These are phyloP conservation scores for Talaromyces pinophilus DNA, from an alignment of 2,329 filamentous ascomycete species.

Conservation along the genomic window DNA sequence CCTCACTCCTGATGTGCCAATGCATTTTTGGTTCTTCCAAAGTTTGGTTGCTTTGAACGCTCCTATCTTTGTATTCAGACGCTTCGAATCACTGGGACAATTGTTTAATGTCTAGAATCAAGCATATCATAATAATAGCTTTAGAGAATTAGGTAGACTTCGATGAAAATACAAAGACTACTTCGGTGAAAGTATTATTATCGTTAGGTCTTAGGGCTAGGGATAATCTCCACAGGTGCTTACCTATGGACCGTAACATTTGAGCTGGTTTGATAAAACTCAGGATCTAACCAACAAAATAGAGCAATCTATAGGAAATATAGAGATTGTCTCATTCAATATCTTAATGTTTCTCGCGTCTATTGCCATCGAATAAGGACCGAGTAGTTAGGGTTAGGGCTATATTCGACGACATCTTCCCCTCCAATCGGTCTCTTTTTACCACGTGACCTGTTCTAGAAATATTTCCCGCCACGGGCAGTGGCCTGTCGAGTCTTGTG, in stretches of 20 bases:
- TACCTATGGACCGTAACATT: neutral
- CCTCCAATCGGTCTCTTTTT: neutral
- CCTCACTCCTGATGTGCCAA: neutral
- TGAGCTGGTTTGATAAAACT: neutral
- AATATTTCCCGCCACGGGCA: conserved; percentile 5
- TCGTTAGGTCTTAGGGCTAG: neutral
- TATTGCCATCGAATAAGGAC: neutral
- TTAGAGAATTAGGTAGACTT: neutral
- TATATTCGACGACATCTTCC: neutral
- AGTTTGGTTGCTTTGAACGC: neutral
- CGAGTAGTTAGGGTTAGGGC: neutral
- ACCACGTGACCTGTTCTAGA: neutral
- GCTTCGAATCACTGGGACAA: neutral
- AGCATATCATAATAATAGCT: neutral
- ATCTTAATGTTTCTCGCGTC: neutral
- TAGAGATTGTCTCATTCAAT: neutral
- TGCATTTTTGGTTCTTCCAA: neutral
- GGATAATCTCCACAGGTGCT: neutral
- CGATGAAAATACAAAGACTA: neutral
- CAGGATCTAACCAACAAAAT: neutral
- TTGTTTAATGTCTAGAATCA: neutral
- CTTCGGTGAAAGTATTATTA: neutral
- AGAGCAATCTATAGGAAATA: neutral
- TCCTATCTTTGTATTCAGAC: neutral
- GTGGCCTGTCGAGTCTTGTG: neutral